Evolutionary conservation across 148 eudicot species (phyloP).

Genomic region (Heliosperma pusillum): DNA sequence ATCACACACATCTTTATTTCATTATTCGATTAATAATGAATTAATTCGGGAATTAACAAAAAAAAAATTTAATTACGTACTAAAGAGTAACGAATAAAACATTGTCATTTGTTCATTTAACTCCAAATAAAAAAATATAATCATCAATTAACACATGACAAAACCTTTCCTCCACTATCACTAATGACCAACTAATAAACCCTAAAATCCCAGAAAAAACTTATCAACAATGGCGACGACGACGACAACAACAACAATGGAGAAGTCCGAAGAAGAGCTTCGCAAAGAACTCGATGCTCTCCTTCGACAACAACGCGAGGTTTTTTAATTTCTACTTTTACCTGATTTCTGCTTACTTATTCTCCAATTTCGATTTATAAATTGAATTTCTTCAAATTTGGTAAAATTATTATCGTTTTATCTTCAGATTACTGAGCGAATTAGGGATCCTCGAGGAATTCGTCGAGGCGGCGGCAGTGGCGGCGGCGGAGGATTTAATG

Average conservation of each 20-base stretch:
- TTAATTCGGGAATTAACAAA: too few relatives aligned
- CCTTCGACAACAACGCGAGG: constrained; percentile 83
- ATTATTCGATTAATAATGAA: too few relatives aligned
- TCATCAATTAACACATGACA: too few relatives aligned
- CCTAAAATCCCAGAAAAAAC: neutral
- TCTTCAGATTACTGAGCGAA: constrained; percentile 71
- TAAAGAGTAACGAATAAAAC: too few relatives aligned
- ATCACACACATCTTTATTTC: too few relatives aligned
- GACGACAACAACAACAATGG: constrained; percentile 42
- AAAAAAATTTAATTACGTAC: too few relatives aligned
- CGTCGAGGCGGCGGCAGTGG: constrained; percentile 83
- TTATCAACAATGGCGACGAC: constrained; percentile 33
- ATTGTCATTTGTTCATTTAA: too few relatives aligned
- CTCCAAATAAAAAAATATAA: too few relatives aligned
- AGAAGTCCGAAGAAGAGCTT: constrained; percentile 75
- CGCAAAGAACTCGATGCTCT: constrained; percentile 86
- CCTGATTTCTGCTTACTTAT: neutral
- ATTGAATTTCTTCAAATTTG: neutral
- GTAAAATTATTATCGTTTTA: too few relatives aligned
- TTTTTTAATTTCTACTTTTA: constrained; percentile 18
- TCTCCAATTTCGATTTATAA: neutral
- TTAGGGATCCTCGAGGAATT: constrained; percentile 86
- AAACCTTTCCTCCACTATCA: too few relatives aligned
- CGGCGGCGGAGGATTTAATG: constrained; percentile 62
- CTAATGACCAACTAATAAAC: neutral